Conservation (phyloP, 805 yeast species). For the Candida parachauliodes region DNA sequence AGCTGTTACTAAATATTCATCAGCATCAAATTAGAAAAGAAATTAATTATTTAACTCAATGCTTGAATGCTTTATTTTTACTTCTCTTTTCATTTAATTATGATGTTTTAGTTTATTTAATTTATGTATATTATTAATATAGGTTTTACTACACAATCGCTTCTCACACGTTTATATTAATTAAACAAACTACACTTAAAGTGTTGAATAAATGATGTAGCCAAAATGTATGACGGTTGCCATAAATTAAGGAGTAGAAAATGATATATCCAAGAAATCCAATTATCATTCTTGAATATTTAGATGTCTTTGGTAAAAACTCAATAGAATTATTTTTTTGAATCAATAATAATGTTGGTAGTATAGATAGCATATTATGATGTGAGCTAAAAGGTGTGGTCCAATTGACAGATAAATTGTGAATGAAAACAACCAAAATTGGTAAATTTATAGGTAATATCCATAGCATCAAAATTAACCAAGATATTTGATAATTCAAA, state of each 20-base stretch:
- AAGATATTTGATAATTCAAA: slow-evolving; percentile 58
- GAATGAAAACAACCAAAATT: slow-evolving; percentile 74
- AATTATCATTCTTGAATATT: slow-evolving; percentile 6
- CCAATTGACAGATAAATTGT: slow-evolving; percentile 75
- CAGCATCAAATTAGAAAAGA: slow-evolving; percentile 42
- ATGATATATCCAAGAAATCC: slow-evolving; percentile 42
- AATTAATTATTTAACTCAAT: slow-evolving; percentile 1
- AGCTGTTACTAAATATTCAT: slow-evolving; percentile 95
- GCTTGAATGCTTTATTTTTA: neutral
- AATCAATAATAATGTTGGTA: slow-evolving; percentile 64
- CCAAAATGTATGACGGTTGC: slow-evolving; percentile 81
- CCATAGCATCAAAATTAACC: slow-evolving; percentile 70
- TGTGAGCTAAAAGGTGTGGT: slow-evolving; percentile 82
- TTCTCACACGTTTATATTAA: neutral
- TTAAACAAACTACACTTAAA: slow-evolving; percentile 44
- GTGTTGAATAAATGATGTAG: slow-evolving; percentile 73
- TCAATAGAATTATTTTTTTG: slow-evolving; percentile 44
- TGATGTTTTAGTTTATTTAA: slow-evolving; percentile 9
- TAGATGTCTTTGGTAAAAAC: slow-evolving; percentile 35
- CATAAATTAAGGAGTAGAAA: slow-evolving; percentile 64
- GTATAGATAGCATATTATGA: slow-evolving; percentile 73
- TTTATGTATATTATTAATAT: slow-evolving; percentile 8
- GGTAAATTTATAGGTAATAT: slow-evolving; percentile 77
- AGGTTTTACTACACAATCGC: slow-evolving; percentile 5
- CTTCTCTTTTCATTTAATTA: slow-evolving; percentile 8